Base-by-base conservation (phyloP, 202 grass and related monocot genomes). In the Panicum hallii region DNA sequence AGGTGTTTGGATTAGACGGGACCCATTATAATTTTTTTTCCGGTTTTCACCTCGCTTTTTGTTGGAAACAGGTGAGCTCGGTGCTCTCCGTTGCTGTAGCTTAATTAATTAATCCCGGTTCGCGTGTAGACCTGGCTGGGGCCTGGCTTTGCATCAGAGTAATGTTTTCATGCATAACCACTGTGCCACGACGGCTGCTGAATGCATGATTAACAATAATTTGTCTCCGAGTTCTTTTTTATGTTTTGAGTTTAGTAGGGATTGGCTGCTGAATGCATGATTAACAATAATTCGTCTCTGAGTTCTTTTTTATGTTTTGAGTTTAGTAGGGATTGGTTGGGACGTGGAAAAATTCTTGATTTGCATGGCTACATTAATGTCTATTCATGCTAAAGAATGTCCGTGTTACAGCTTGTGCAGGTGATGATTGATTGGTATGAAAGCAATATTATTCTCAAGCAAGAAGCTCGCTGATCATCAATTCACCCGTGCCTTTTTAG, bases 81-180 rank as follows among this genome's bases (percentile, higher is more conserved):
- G 30, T 48, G 58, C 40, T 70, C 38, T 62, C 14, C 66, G 54
- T 85, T 48, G 12, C 1, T 14, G n/a, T 48, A 28, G 22, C 26
- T 89, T 77, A 81, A 38, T 38, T 4, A 34, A 34, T 34, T 4
- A 38, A 47, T 77, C 54, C 63, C 41, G 36, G 23, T 66, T 64
- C 60, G 46, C 71, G 77, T 32, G 64, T 22, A 67, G 58, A 56
- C 47, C 48, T 71, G 47, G 14, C 23, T 38, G 56, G 20, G 56
- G 20, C 36, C 46, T 85, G 45, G 22, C 69, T 75, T 53, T 47
- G 46, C 10, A 22, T 60, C 42, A 48, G 17, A 70, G 56, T 80
- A 77, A 77, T 82, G 38, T 28, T 45, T 73, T 19, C 70, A n/a
- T 63, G 23, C 71, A 16, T 63, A 82, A 49, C 83, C 54, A 77